Conservation (phyloP, 2,329 filamentous ascomycete species). For the Fusarium tricinctum region DNA sequence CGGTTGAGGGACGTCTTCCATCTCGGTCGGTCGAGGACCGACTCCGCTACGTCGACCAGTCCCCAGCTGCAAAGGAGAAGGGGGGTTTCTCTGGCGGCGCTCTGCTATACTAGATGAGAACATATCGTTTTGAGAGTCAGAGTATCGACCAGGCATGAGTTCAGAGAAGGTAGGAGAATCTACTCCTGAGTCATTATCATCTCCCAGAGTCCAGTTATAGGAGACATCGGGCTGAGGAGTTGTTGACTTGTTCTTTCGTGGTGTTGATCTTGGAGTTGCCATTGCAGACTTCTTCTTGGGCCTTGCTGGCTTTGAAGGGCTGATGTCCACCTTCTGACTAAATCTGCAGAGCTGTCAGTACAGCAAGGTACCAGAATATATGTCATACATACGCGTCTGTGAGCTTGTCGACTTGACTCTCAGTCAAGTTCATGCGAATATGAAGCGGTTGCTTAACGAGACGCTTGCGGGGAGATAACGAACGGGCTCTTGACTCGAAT, state of each 20-base stretch:
- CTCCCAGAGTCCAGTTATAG: slow-evolving; percentile 22
- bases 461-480: slow-evolving; percentile 55
- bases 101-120: slow-evolving; percentile 48
- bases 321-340: slow-evolving; percentile 51
- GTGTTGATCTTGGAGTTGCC: slow-evolving; percentile 41
- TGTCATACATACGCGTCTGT: slow-evolving; percentile 58
- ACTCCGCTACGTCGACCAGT: slow-evolving; percentile 12
- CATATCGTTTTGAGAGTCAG: slow-evolving; percentile 30
- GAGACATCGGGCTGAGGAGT: slow-evolving; percentile 6
- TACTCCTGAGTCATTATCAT: slow-evolving; percentile 23
- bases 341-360: slow-evolving; percentile 50
- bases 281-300: slow-evolving; percentile 35
- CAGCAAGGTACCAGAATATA: too few relatives aligned
- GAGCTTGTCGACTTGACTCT: slow-evolving; percentile 63
- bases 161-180: slow-evolving; percentile 52
- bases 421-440: slow-evolving; percentile 64
- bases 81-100: slow-evolving; percentile 49
- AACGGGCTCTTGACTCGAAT: slow-evolving; percentile 50
- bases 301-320: slow-evolving; percentile 41
- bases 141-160: slow-evolving; percentile 48
- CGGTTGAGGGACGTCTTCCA: slow-evolving; percentile 39
- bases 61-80: slow-evolving; percentile 49
- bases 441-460: slow-evolving; percentile 57
- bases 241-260: slow-evolving; percentile 34
- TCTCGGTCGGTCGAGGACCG: slow-evolving; percentile 26